These are phyloP conservation scores for Cystobasidium ongulense DNA, from an alignment of 768 basidiomycete genomes.

Conservation along the genomic window DNA sequence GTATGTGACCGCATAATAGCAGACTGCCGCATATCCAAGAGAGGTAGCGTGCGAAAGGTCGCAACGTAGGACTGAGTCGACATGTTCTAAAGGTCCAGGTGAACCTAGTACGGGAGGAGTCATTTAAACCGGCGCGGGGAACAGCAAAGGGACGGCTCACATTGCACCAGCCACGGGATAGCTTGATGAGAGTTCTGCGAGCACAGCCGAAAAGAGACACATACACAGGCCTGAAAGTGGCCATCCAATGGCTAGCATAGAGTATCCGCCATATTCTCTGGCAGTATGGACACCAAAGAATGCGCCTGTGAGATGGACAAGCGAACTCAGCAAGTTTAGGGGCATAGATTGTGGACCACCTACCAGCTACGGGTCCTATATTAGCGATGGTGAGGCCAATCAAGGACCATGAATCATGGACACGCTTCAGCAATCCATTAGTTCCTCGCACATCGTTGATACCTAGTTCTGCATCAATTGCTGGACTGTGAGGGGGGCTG, in stretches of 20 bases:
- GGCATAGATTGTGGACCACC: background rate
- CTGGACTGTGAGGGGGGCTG: background rate
- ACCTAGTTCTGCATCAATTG: background rate
- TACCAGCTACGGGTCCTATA: conserved; percentile 21
- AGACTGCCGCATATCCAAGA: conserved; percentile 39
- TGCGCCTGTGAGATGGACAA: conserved; percentile 22
- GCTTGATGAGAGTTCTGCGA: conserved; percentile 41
- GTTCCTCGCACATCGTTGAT: background rate
- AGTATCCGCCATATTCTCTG: conserved; percentile 35
- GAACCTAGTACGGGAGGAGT: conserved; percentile 28
- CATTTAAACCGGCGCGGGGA: background rate
- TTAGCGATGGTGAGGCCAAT: background rate
- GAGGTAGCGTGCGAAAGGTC: conserved; percentile 38
- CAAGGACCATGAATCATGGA: conserved; percentile 22
- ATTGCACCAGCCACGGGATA: conserved; percentile 40
- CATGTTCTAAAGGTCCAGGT: conserved; percentile 41
- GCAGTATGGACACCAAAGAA: conserved; percentile 40
- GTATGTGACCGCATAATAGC: conserved; percentile 38
- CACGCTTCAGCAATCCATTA: background rate
- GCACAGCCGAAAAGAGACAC: conserved; percentile 35
- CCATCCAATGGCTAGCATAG: conserved; percentile 41
- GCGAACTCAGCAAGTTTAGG: too few species aligned
- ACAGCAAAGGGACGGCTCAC: background rate
- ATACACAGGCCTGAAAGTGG: conserved; percentile 41
- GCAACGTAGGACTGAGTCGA: conserved; percentile 28